Base-by-base conservation (phyloP, 1,284 basidiomycete genomes). In the Cryptococcus sp. region DNA sequence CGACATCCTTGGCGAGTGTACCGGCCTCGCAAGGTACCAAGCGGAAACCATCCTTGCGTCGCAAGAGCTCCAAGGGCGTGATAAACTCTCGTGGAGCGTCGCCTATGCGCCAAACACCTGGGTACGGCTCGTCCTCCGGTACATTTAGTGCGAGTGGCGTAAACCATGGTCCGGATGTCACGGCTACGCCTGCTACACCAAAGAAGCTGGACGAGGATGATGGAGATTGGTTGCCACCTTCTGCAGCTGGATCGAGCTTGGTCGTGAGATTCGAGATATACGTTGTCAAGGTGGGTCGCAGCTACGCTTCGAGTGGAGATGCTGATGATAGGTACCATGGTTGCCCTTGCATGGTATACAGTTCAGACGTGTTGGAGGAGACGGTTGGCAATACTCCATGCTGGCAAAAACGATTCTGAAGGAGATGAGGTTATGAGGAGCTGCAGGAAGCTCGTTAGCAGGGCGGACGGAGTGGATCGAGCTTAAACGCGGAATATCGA, bases 301-400 rank as follows among this genome's bases (percentile, higher is more conserved):
- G 50, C 21, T 11, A 38, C 28, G 14, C 4, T n/a, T 38, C 25
- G 19, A 10, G 34, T 11, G 34, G n/a, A n/a, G 34, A 32, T 32
- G 23, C 52, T 52, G 31, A 60, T 39, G 52, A 53, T 62, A 94
- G 87, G 87, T 97, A 18, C 94, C 94, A 26, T 87, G 86, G 79
- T 73, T 98, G 50, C 90, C 93, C 1, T 77, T 98, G 26, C 89
- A 97, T 67, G 94, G 94, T 1, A 85, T 98, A 50, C 94, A 97
- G 68, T 98, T 98, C 77, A 83, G 93, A 47, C 79, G 94, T 50
- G 82, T 87, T 0, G 83, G 87, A 38, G 93, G 93, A 3, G 91
- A 97, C 60, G 89, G 89, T 2, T 97, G 92, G 93, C 91, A 97
- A 74, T 95, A 97, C 71, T 87, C 92, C 69, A 92, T 91, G 86